Evolutionary conservation across 106 monocot genomes (phyloP), one percentile per base, ranked within the genome.

Genomic region (Dioscorea zingiberensis): DNA sequence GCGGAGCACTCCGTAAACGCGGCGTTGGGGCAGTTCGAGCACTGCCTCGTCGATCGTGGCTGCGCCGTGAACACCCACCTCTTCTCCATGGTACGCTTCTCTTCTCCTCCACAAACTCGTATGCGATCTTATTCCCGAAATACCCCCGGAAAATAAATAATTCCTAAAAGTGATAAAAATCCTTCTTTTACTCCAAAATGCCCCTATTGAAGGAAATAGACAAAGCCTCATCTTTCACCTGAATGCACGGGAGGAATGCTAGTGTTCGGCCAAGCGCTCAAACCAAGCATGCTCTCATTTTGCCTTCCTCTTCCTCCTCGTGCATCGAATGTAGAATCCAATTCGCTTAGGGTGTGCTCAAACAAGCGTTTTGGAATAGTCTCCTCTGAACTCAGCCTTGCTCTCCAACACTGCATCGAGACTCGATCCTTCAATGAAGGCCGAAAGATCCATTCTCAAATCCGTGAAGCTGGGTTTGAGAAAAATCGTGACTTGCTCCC

Each of bases 1-100:
- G 90, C 90, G 59, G 94, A 95, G 85, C 77, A 95, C 55, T 87
- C 94, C 46, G 94, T 95, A 27, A 88, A 74, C 68, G 82, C 91
- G 23, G 82, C 91, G 56, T 66, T 95, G 45, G 91, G 94, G 7
- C 91, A 95, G 85, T 95, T 95, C 75, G 94, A 95, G 77, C 32
- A 82, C 71, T 95, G 85, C 72, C 75, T 85, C 27, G 68, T 85
- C 63, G 91, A 83, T 47, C 79, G 78, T 21, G 80, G 69, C 16
- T 94, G 94, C 65, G 59, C 94, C 27, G 80, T 94, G 2, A 87
- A 77, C 56, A 91, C 94, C 7, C 91, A 87, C 28, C 87, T 94
- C 59, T 94, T 90, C 82, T 94, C 94, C 19, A 84, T 87, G 87
- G 94, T 94, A 90, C 48, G 48, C 22, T 54, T 25, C 16, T 59